Conservation (phyloP, 331 rosid species). For the Prunus yedoensis region DNA sequence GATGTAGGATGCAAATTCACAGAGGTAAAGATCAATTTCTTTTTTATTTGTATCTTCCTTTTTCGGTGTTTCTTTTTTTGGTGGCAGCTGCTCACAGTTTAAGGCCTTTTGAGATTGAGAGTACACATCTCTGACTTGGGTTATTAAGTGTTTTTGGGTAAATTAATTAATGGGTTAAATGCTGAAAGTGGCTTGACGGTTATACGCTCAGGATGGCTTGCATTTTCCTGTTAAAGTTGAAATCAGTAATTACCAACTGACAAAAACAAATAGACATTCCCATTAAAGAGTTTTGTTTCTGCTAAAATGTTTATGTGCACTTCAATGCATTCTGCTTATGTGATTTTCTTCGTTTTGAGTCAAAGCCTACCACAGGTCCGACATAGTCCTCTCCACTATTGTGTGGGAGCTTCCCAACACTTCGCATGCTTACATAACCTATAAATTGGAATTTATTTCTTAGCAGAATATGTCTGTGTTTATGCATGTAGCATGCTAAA, state of each 20-base stretch:
- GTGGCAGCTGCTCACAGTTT: background rate
- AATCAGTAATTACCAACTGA: background rate
- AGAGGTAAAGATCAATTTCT: conserved; percentile 57
- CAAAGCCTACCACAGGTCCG: background rate
- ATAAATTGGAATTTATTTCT: background rate
- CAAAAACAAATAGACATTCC: background rate
- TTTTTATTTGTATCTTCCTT: conserved; percentile 6
- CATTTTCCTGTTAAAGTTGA: background rate
- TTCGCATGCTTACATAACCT: background rate
- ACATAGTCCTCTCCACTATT: background rate
- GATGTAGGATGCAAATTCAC: conserved; percentile 84
- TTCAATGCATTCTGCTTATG: background rate
- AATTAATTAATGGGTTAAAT: background rate
- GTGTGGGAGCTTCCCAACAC: background rate
- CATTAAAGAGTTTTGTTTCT: background rate
- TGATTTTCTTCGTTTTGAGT: background rate
- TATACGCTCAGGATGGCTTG: background rate
- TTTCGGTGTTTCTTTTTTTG: background rate
- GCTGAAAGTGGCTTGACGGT: background rate
- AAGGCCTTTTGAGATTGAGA: background rate
- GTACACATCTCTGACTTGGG: background rate
- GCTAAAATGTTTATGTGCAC: background rate
- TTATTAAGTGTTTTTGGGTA: background rate
- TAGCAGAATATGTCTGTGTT: background rate
- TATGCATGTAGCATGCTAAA: conserved; percentile 1